Base-by-base conservation (phyloP, 345 rosid genomes). In the Sonneratia alba region DNA sequence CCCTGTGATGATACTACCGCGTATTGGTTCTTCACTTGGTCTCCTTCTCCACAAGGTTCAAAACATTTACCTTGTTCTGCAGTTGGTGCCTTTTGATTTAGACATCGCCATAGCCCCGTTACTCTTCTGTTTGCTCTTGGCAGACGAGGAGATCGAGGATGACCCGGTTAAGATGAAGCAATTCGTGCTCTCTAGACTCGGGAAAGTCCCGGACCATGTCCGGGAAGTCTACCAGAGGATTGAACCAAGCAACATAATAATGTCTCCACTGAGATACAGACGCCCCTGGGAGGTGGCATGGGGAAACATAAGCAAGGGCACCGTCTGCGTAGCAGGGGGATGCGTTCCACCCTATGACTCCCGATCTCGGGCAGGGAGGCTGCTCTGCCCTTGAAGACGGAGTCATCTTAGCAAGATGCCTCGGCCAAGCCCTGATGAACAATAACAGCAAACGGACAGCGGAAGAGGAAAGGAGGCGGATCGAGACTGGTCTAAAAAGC, bases 321-420 rank as follows among this genome's bases (percentile, higher is more conserved):
- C 83, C 55, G 83, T 82, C 2, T 88, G 90, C 63, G 86, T 87
- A 14, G 90, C 89, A n/a, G 6, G 93, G 91, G 51, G 91, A 90
- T 75, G 91, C 93, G 16, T 83, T 85, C 36, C 93, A 90, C 74
- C 87, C 91, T 12, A 90, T 90, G 90, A 88, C 90, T 32, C 89
- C 91, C 7, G 96, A 88, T 57, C 57, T 86, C 0, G 91, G 86
- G 53, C 97, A 89, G 76, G 95, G 95, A 4, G 95, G 85, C 16
- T 87, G 91, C 71, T 71, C 84, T 1, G 89, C 94, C 63, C 73
- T 89, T 62, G 97, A 91, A 78, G 97, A 89, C 57, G 82, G 87
- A 5, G 74, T 89, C 55, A 76, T 88, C 66, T 71, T 88, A 1
- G 93, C 92, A 56, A 86, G 97, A 68, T 87, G 93, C 72, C 83